Evolutionary conservation across 331 rosid genomes (phyloP), one percentile per base, ranked within the genome.

Genomic region (Acacia concinna): DNA sequence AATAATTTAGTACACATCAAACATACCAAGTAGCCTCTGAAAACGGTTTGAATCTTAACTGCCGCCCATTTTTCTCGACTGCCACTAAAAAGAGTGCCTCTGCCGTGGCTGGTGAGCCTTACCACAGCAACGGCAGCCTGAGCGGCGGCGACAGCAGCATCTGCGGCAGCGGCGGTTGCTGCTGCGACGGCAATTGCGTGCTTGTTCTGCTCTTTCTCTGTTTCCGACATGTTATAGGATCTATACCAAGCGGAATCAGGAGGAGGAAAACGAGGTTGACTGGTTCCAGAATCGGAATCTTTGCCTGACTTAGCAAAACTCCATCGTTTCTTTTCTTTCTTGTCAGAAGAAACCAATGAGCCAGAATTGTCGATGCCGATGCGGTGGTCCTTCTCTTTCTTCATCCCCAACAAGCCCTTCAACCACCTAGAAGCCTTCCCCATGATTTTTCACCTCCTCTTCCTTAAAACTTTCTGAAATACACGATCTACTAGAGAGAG

Each of bases 181-280:
- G 97, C 98, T 7, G 99, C 99, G 21, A 96, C 97, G 0, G 99
- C 99, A 87, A 93, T 91, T 49, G 98, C 98, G 85, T 93, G 98
- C 77, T 93, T 91, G 81, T 87, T 93, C 81, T 96, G 99, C 54
- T 96, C 93, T 71, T 82, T 90, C 68, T 89, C 95, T 4, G 97
- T 82, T 7, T 91, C 97, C 21, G 89, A 73, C 30, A 90, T 74
- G 1, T 46, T 46, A 43, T 89, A 96, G 71, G 98, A 89, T 89
- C 93, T 89, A 71, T 93, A 82, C 98, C 98, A 93, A 54, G 94
- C 77, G 3, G 84, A 21, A 47, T 88, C 89, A 4, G 80, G 25
- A 49, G 77, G 57, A 6, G 84, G 18, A 41, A 83, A 47, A 65
- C 40, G 63, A 0, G 76, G 57, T 9, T 77, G 87, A 74, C 68